Base-by-base conservation (phyloP, 257 asterid species). In the Forsythia suspensa region DNA sequence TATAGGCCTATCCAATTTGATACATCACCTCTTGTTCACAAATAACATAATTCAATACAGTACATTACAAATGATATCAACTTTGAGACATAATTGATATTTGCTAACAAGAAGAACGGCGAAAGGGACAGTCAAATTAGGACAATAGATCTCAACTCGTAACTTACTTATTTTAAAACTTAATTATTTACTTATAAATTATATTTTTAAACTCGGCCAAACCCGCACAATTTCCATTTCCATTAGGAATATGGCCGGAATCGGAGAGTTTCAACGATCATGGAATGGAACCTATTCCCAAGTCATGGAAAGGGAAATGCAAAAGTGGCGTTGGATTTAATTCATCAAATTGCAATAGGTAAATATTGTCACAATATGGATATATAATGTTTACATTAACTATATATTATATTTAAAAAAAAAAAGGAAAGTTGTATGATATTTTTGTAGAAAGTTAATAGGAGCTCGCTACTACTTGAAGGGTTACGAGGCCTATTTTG, bases 261-360 rank as follows among this genome's bases (percentile, higher is more conserved):
- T 85, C 87, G 6, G 52, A 57, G 67, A 89, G 93, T 67, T 89
- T 82, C 70, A 81, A 24, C 15, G 91, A 87, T 38, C 80, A 65
- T 8, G 90, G 89, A 11, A 89, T 87, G 90, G 91, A 52, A 70
- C 90, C 89, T 11, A 66, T 87, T 75, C 93, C 93, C 40, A 3
- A 74, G 1, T 80, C 88, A 0, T 89, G 93, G 91, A 80, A 74
- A 37, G 91, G 93, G 2, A 76, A 51, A 15, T 89, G 91, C 51
- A 76, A 84, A 68, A 21, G 9, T 8, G 93, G 91, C 2, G 79
- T 20, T 2, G 85, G 57, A 37, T 86, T 87, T 13, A 89, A 76
- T 36, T 46, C 89, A 4, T 86, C 89, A 2, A 78, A 82, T 8
- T 89, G 91, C 63, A 87, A 89, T 40, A 85, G 85, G 89, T 86